phyloP scores from a whole-genome alignment of 2,329 filamentous ascomycete genomes.

The Trichoderma breve region DNA sequence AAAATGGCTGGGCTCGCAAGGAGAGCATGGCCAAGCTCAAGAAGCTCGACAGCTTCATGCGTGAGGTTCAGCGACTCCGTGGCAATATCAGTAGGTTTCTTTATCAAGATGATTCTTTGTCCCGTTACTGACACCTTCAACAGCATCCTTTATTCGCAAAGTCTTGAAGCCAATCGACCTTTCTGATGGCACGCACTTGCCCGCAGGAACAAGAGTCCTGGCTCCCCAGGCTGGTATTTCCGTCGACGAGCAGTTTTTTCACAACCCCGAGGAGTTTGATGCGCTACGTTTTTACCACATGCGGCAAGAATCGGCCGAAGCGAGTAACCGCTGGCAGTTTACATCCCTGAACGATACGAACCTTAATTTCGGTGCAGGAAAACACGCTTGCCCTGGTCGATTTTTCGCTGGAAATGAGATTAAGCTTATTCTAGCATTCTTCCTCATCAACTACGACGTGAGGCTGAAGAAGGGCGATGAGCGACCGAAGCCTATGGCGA shows the following conservation, averaged over 20 bases:
- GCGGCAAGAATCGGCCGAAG: conserved; percentile 38
- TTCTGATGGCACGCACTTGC: conserved; percentile 45
- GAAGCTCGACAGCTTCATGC: conserved; percentile 51
- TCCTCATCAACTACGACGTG: conserved; percentile 50
- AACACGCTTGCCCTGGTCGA: conserved; percentile 48
- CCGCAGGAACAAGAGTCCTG: conserved; percentile 43
- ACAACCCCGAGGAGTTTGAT: conserved; percentile 45
- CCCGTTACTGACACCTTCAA: conserved; percentile 21
- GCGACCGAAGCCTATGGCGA: conserved; percentile 39
- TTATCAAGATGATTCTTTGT: not conserved
- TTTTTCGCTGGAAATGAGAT: conserved; percentile 51
- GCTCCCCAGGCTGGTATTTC: conserved; percentile 43
- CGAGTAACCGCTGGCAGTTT: conserved; percentile 43
- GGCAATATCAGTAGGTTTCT: conserved; percentile 42
- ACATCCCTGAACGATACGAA: conserved; percentile 43
- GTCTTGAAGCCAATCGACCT: conserved; percentile 45
- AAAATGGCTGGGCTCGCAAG: conserved; percentile 43
- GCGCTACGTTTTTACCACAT: conserved; percentile 49
- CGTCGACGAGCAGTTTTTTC: conserved; percentile 41
- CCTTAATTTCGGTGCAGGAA: conserved; percentile 48
- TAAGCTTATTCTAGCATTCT: conserved; percentile 48
- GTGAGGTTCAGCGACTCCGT: conserved; percentile 40
- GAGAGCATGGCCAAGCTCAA: conserved; percentile 44
- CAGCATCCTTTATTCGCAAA: conserved; percentile 46
- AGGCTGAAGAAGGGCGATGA: conserved; percentile 35